phyloP scores from a whole-genome alignment of 2,329 filamentous ascomycete species.

The Penicillium carneum region DNA sequence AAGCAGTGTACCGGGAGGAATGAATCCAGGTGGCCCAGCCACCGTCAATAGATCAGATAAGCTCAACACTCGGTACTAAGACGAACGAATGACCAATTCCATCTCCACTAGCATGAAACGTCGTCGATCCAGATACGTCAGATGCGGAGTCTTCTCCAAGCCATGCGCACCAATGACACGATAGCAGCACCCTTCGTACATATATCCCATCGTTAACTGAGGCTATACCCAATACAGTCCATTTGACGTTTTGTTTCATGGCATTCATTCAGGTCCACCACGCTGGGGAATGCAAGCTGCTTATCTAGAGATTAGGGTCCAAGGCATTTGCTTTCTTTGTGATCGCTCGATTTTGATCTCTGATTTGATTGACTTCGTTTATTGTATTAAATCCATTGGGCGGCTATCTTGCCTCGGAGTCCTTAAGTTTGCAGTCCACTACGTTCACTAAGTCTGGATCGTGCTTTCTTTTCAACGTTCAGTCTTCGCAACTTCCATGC shows the following conservation, averaged over 20 bases:
- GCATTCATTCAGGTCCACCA: constrained; percentile 20
- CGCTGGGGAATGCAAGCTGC: constrained; percentile 27
- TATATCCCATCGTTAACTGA: constrained; percentile 9
- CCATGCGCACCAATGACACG: constrained; percentile 8
- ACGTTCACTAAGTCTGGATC: neutral
- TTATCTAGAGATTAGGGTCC: neutral
- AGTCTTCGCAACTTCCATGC: constrained; percentile 9
- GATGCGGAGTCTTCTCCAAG: constrained; percentile 3
- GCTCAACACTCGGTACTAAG: constrained; percentile 38
- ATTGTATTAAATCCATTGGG: neutral
- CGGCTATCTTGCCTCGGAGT: neutral
- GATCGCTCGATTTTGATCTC: neutral
- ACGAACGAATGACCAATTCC: constrained; percentile 23
- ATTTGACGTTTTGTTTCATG: constrained; percentile 6
- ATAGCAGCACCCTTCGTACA: constrained; percentile 16
- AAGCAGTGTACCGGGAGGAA: constrained; percentile 50
- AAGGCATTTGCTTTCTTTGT: neutral
- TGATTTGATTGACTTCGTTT: neutral
- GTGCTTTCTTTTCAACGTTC: constrained; percentile 16
- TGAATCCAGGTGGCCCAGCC: constrained; percentile 42
- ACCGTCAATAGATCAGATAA: constrained; percentile 45
- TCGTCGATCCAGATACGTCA: neutral
- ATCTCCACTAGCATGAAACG: neutral
- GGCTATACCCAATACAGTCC: constrained; percentile 12
- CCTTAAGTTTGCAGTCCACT: neutral